Conservation (phyloP, 345 rosid genomes). For the Bretschneidera sinensis region DNA sequence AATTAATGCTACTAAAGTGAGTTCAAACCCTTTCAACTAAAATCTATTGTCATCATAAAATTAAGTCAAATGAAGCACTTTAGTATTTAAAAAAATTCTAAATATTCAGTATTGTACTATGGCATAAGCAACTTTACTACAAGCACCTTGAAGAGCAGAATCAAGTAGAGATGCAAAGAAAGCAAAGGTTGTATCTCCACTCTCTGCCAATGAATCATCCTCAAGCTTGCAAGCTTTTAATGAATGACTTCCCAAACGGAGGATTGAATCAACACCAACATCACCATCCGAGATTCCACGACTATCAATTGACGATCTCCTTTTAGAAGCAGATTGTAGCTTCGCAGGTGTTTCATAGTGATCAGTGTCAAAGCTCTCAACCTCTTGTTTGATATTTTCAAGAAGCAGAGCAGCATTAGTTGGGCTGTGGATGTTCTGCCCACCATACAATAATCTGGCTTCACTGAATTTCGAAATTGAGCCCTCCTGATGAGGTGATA, state of each 20-base stretch:
- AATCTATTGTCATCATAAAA: neutral
- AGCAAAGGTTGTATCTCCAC: constrained; percentile 66
- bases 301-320: constrained; percentile 38
- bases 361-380: constrained; percentile 46
- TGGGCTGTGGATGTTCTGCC: constrained; percentile 77
- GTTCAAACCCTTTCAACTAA: neutral
- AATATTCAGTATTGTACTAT: neutral
- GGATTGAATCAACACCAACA: constrained; percentile 35
- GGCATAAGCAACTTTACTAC: constrained; percentile 5
- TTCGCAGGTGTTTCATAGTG: constrained; percentile 38
- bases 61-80: no score
- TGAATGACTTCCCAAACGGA: constrained; percentile 50
- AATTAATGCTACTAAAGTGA: neutral
- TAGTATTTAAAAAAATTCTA: no score
- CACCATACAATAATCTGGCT: constrained; percentile 68
- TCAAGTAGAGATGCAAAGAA: constrained; percentile 83
- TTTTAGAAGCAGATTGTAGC: constrained; percentile 44
- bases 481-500: constrained; percentile 51
- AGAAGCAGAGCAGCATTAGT: constrained; percentile 87
- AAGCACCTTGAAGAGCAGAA: constrained; percentile 80
- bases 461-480: constrained; percentile 49
- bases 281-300: constrained; percentile 40
- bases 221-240: constrained; percentile 81
- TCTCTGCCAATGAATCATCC: constrained; percentile 61
- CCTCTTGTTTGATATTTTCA: constrained; percentile 91